Percentiles rank a stretch among this genome's conserved stretches.
These are phyloP conservation scores for Alternaria sp. DNA, from an alignment of 2,329 filamentous ascomycete genomes.

Conservation along the genomic window DNA sequence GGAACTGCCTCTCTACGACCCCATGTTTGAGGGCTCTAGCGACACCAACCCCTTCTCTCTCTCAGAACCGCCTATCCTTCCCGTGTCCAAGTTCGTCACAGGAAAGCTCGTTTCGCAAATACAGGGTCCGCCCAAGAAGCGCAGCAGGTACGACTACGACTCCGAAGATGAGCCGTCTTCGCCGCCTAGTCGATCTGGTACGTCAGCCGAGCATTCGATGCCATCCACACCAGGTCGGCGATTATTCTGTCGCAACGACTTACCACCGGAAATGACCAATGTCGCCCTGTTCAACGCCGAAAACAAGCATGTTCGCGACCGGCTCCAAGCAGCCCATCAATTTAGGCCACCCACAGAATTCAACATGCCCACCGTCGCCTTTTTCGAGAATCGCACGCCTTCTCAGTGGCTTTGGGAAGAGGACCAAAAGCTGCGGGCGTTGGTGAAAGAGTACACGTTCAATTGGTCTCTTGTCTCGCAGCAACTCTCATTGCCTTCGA, in stretches of 20 bases:
- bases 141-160: constrained; percentile 81
- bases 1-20: constrained; percentile 81
- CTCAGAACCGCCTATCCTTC: constrained; percentile 68
- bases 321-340: constrained; percentile 88
- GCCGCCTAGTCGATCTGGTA: constrained; percentile 50
- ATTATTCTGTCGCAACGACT: constrained; percentile 55
- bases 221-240: constrained; percentile 52
- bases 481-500: constrained; percentile 75
- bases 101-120: constrained; percentile 77
- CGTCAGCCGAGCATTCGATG: constrained; percentile 55
- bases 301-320: constrained; percentile 87
- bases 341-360: constrained; percentile 93
- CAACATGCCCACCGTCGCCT: constrained; percentile 86
- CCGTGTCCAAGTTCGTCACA: constrained; percentile 85
- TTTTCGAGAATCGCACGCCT: constrained; percentile 85
- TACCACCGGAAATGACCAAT: constrained; percentile 74
- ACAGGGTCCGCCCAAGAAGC: constrained; percentile 73
- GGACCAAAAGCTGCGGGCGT: constrained; percentile 83
- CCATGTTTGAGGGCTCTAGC: constrained; percentile 42
- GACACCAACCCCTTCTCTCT: constrained; percentile 47
- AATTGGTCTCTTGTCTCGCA: constrained; percentile 96
- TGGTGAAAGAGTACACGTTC: constrained; percentile 93
- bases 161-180: constrained; percentile 69
- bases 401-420: constrained; percentile 93
- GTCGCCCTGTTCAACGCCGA: constrained; percentile 90